These are phyloP conservation scores for Aaosphaeria arxii DNA, from an alignment of 2,329 filamentous ascomycete species.

Conservation along the genomic window DNA sequence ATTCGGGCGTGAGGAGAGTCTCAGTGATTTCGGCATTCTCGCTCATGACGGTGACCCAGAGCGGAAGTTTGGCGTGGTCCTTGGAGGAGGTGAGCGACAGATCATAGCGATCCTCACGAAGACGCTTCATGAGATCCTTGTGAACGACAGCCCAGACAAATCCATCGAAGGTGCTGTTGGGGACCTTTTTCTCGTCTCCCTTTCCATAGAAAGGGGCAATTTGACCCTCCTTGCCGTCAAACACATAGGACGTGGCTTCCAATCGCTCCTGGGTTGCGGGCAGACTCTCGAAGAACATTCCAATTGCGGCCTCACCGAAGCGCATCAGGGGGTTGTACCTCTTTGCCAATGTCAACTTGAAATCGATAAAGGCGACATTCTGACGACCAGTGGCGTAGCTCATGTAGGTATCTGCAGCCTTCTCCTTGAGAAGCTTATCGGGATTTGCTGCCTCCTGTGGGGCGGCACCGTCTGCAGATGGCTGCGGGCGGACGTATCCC, in stretches of 20 bases:
- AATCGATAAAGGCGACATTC: conserved; percentile 87
- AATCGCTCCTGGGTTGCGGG: conserved; percentile 66
- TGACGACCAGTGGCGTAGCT: conserved; percentile 88
- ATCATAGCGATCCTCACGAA: conserved; percentile 92
- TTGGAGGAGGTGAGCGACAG: conserved; percentile 89
- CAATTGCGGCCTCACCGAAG: conserved; percentile 64
- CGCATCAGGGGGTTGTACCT: conserved; percentile 76
- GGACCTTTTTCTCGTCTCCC: conserved; percentile 56
- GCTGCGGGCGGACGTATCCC: conserved; percentile 61
- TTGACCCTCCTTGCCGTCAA: conserved; percentile 85
- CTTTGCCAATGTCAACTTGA: conserved; percentile 78
- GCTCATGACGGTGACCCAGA: conserved; percentile 92
- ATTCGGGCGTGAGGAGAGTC: conserved; percentile 78
- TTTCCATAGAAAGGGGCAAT: conserved; percentile 66
- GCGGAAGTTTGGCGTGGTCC: conserved; percentile 84
- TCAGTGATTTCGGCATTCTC: conserved; percentile 96
- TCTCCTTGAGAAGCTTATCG: conserved; percentile 73
- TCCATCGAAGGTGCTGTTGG: conserved; percentile 70
- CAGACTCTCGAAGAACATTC: conserved; percentile 79
- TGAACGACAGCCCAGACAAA: conserved; percentile 96
- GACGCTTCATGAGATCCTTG: conserved; percentile 87
- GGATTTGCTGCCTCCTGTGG: conserved; percentile 45
- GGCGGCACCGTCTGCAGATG: conserved; percentile 44
- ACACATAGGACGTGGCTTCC: conserved; percentile 78
- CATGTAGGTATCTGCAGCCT: conserved; percentile 79